Conservation (phyloP, 768 basidiomycete genomes). For the Podaxis sp. region DNA sequence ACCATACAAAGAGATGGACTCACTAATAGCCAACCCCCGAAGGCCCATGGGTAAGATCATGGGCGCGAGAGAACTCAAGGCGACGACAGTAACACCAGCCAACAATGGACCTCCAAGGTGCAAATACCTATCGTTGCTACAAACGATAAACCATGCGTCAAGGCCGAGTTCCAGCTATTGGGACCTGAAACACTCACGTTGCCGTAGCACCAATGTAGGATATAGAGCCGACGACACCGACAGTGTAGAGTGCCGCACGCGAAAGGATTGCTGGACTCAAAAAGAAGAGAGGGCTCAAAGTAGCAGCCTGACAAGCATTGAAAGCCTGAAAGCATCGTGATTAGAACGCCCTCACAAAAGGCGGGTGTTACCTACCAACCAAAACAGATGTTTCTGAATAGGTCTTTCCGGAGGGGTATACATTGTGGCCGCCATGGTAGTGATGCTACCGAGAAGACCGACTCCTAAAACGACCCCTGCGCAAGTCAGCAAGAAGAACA, state of each 20-base stretch:
- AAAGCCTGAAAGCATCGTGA: constrained; percentile 55
- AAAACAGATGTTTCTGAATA: constrained; percentile 76
- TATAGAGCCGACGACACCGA: constrained; percentile 82
- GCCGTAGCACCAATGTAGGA: constrained; percentile 90
- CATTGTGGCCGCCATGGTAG: constrained; percentile 81
- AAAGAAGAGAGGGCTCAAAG: constrained; percentile 88
- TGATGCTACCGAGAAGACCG: constrained; percentile 77
- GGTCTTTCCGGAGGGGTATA: constrained; percentile 78
- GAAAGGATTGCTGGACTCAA: constrained; percentile 81
- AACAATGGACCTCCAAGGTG: constrained; percentile 87
- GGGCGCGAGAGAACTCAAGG: constrained; percentile 82
- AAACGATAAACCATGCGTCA: neutral
- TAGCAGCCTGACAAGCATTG: constrained; percentile 84
- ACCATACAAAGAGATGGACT: constrained; percentile 81
- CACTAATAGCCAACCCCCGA: constrained; percentile 72
- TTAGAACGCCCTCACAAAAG: neutral
- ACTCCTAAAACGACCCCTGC: constrained; percentile 83
- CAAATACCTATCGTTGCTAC: constrained; percentile 76
- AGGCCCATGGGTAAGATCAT: constrained; percentile 86
- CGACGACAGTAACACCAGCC: constrained; percentile 87
- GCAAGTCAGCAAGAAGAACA: neutral
- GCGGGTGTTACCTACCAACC: constrained; percentile 56
- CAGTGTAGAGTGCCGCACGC: constrained; percentile 85
- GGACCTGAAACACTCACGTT: constrained; percentile 36
- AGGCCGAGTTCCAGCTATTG: neutral